Conservation (phyloP, 2,329 filamentous ascomycete genomes). For the Phoma herbarum region DNA sequence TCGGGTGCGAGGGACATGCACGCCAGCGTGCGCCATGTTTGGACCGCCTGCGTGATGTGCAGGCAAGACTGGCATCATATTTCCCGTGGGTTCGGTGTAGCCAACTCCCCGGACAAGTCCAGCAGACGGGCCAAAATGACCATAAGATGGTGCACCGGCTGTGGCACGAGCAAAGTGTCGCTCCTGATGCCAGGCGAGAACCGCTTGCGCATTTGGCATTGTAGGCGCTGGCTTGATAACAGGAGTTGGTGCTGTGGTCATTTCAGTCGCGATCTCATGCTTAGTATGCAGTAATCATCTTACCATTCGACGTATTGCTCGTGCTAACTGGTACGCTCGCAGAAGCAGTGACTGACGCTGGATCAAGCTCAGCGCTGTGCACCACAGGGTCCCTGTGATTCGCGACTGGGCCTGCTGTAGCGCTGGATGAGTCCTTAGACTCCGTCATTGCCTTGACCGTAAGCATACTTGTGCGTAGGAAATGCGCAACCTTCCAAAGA, state of each 20-base stretch:
- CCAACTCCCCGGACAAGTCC: not conserved
- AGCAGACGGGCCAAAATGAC: not conserved
- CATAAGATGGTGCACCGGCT: constrained; percentile 8
- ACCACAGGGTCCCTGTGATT: not conserved
- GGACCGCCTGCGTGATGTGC: constrained; percentile 1
- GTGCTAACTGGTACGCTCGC: not conserved
- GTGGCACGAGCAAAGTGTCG: not conserved
- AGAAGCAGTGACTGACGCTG: not conserved
- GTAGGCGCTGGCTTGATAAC: constrained; percentile 1
- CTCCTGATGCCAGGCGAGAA: not conserved
- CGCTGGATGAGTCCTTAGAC: not conserved
- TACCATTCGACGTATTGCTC: constrained; percentile 13
- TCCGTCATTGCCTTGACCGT: constrained; percentile 1
- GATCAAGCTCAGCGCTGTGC: not conserved
- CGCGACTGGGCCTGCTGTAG: not conserved
- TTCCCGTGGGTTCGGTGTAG: constrained; percentile 10
- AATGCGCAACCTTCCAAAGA: constrained; percentile 41
- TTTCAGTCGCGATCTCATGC: constrained; percentile 18
- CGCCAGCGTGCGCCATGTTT: constrained; percentile 9
- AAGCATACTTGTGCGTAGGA: constrained; percentile 34
- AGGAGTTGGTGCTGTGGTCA: constrained; percentile 17
- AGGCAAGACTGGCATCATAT: constrained; percentile 3
- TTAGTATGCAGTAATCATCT: constrained; percentile 17
- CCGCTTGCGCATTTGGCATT: not conserved
- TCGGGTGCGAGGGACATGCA: constrained; percentile 25